Base-by-base conservation (phyloP, 495 filamentous ascomycete genomes). In the Podospora pseudopauciseta region DNA sequence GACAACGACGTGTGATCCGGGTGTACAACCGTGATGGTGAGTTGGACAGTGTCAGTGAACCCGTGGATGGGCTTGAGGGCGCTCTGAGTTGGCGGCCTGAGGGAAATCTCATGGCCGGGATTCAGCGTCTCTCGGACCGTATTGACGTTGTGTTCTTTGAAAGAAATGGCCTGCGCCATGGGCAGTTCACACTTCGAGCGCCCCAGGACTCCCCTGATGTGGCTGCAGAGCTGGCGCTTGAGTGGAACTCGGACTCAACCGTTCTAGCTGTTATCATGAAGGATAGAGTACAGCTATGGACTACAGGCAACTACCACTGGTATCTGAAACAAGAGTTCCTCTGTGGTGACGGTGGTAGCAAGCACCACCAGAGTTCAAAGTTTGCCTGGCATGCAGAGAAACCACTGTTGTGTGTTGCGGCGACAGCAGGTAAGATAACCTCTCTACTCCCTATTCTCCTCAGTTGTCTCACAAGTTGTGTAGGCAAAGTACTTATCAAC, bases 71-170 rank as follows among this genome's bases (percentile, higher is more conserved):
- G 2, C 84, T 99, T 9, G 92, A 97, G 75, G 88, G 89, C 4
- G 86, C 92, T 32, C 79, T 99, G 63, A 96, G 91, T 78, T 99
- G 95, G 95, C 87, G 92, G 67, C 95, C 95, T 16, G 87, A 83
- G 65, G 95, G 96, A 18, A 97, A 96, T 75, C 83, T 97, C 23
- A 90, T 99, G 71, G 92, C 93, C 27, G 87, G 90, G 63, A 87
- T 96, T 67, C 92, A 96, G 76, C 86, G 90, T 15, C 77, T 88
- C 16, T 78, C 87, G 27, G 86, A 91, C 62, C 83, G 83, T 3
- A 79, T 91, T n/a, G 89, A 95, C 72, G 89, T 98, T 54, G 89
- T 97, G 3, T 97, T 98, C 79, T 99, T 99, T 73, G 95, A 99
- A 80, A 86, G 93, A 68, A 99, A 99, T 76, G 95, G 95, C 30